Base-by-base conservation (phyloP, 371 early-diverging fungal species). In the Mucor racemosus region DNA sequence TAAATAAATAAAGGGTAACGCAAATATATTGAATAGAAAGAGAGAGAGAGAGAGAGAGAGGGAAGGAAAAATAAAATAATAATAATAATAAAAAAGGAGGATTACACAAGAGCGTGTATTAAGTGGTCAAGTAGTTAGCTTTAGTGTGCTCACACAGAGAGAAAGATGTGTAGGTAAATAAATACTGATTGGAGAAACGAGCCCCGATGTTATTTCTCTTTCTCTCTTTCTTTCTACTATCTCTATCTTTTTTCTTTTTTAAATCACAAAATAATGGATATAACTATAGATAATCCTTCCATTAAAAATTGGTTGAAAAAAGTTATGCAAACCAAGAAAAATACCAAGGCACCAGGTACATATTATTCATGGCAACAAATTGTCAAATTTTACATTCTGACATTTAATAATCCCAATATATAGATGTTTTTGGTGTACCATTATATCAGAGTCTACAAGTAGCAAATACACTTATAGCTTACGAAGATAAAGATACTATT, bases 341-440 rank as follows among this genome's bases (percentile, higher is more conserved):
- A 44, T n/a, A 40, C 39, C 10, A 56, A 56, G 26, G 21, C 64
- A 3, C 31, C 41, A 57, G 64, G 64, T 64, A 64, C 17, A 15
- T 11, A 15, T n/a, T 17, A 44, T 44, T 8, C 14, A 17, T 15
- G 19, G n/a, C 50, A 61, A 50, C 10, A 46, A 35, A 58, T 58
- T 58, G 58, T 58, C 58, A 58, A 58, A 36, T 58, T 19, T 19
- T 17, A 38, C 8, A 46, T 46, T 46, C 46, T 46, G 46, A 46
- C 46, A 46, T 46, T 46, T 46, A 46, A 46, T 46, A 8, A n/a
- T 44, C n/a, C 17, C n/a, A 17, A 7, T 7, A 19, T 17, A 5
- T 48, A 65, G 59, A 68, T 26, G 64, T 75, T 5, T 75, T 75
- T 63, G 66, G 69, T 26, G 75, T 75, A 1, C 58, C 72, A 13